Evolutionary conservation across 257 asterid genomes (phyloP).

Genomic region (Solanum chmielewskii): DNA sequence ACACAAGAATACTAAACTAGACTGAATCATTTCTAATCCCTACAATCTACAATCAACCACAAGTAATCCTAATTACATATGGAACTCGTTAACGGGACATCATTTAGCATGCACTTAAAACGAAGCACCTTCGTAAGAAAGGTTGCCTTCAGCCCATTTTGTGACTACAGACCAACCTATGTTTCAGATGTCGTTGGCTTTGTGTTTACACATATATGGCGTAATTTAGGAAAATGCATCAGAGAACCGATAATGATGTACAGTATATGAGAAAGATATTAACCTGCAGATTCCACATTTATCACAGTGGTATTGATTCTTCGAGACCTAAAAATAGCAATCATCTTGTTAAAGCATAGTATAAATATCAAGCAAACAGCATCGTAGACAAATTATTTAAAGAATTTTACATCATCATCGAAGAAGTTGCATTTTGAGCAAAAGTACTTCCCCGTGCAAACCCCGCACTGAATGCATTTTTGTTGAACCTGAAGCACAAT

Average conservation of each 20-base stretch:
- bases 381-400: not conserved
- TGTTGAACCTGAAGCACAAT: slow-evolving; percentile 34
- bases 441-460: slow-evolving; percentile 52
- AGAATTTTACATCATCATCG: slow-evolving; percentile 53
- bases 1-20: not conserved
- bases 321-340: slow-evolving; percentile 29
- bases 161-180: not conserved
- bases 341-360: not conserved
- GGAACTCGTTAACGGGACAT: not conserved
- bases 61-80: not conserved
- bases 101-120: not conserved
- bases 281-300: slow-evolving; percentile 81
- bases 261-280: not conserved
- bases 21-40: not conserved
- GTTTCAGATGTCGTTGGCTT: not conserved
- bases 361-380: not conserved
- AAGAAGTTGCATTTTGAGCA: slow-evolving; percentile 58
- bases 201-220: not conserved
- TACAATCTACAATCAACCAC: not conserved
- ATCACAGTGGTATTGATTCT: slow-evolving; percentile 66
- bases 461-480: slow-evolving; percentile 38
- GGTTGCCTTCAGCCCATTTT: not conserved
- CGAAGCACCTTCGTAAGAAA: not conserved
- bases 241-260: not conserved
- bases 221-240: not conserved